These are phyloP conservation scores for Kodamaea sagamina DNA, from an alignment of 805 yeast species.

Conservation along the genomic window DNA sequence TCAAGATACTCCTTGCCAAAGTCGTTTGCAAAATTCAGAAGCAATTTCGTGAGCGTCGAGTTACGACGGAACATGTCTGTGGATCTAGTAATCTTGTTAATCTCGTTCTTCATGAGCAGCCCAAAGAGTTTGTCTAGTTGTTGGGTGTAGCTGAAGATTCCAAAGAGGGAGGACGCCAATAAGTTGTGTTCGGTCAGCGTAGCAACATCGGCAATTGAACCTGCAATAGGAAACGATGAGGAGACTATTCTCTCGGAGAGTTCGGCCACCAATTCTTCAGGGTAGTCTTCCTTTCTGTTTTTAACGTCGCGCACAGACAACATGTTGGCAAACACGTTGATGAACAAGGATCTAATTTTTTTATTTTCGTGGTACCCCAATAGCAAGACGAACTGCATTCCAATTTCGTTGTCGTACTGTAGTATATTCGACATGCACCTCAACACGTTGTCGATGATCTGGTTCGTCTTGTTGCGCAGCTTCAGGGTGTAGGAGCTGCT, in stretches of 20 bases:
- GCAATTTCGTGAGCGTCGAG: constrained; percentile 76
- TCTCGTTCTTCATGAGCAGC: constrained; percentile 61
- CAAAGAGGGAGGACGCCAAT: constrained; percentile 64
- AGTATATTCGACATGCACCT: constrained; percentile 67
- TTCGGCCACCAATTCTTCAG: constrained; percentile 25
- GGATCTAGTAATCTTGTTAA: constrained; percentile 56
- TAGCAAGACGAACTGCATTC: constrained; percentile 73
- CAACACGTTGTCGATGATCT: constrained; percentile 63
- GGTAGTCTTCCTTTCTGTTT: constrained; percentile 28
- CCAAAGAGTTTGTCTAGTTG: constrained; percentile 49
- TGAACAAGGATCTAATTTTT: constrained; percentile 67
- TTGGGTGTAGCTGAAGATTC: constrained; percentile 47
- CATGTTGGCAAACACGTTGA: constrained; percentile 76
- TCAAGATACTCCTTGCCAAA: constrained; percentile 63
- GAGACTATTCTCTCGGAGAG: constrained; percentile 38
- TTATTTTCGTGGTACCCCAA: constrained; percentile 72
- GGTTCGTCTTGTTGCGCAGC: constrained; percentile 54
- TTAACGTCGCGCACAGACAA: constrained; percentile 16
- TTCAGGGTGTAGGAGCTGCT: constrained; percentile 21
- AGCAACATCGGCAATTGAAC: constrained; percentile 60
- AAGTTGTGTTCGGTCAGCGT: constrained; percentile 70
- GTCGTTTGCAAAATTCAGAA: constrained; percentile 69
- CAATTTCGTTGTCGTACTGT: constrained; percentile 73
- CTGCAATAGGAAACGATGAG: constrained; percentile 30
- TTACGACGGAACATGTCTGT: constrained; percentile 79